Base-by-base conservation (phyloP, 768 basidiomycete species). In the Pleurotus ostreatus region DNA sequence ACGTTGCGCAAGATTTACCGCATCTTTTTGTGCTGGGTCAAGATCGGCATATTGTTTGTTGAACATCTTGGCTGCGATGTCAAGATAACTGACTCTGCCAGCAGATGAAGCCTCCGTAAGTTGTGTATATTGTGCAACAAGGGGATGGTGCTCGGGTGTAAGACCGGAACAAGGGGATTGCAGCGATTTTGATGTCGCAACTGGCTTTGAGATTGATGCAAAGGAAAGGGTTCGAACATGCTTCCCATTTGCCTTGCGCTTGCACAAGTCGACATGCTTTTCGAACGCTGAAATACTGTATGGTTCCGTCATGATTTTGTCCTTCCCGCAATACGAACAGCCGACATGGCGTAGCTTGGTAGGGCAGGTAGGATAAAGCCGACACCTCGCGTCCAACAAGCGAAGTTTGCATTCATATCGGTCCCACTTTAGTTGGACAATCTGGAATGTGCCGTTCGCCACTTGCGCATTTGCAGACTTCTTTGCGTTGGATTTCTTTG, bases 121-220 rank as follows among this genome's bases (percentile, higher is more conserved):
- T 9, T n/a, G 13, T 2, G 64, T 56, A 46, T 66, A 65, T 2
- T 3, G 12, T 6, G 56, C 18, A 7, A 66, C 26, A 5, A 26
- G 30, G 3, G 52, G 34, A 43, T 62, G 20, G 23, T 49, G 30
- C 5, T 30, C 49, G 0, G 44, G 22, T 4, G 57, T 63, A 1
- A 66, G 25, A 9, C 65, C 65, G 4, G 55, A 49, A 45, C 64
- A 65, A 9, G 61, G 57, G 20, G 16, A n/a, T 13, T 46, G 38
- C 25, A 13, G 23, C 22, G 4, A 12, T 37, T 6, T 45, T 15
- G 46, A 4, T 15, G n/a, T 12, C 26, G 38, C n/a, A 16, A 23
- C 18, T 30, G 13, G 20, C n/a, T 43, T 12, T 8, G 26, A 4
- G 41, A 34, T 13, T 18, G 45, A 5, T 15, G 20, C 20, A 38